A percentile compares a stretch with the other conserved stretches of the same genome.
These are phyloP conservation scores for Trichomonas gallinae DNA, from an alignment of 208 protist genomes.

Conservation along the genomic window DNA sequence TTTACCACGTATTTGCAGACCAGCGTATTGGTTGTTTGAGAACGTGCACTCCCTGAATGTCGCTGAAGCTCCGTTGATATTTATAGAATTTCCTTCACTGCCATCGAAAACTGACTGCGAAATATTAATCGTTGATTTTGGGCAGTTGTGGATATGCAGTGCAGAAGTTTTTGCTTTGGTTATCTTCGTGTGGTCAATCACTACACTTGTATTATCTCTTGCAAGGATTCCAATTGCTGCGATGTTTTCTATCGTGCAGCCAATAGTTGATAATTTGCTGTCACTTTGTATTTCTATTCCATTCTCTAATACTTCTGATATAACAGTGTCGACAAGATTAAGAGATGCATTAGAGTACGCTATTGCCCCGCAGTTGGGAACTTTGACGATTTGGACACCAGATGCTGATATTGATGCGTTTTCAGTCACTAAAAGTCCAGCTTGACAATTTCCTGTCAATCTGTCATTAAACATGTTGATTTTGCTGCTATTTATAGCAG, in stretches of 20 bases:
- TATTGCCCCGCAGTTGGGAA: neutral
- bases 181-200: neutral
- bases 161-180: neutral
- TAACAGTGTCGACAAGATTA: neutral
- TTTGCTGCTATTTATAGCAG: neutral
- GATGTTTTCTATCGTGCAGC: neutral
- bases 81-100: neutral
- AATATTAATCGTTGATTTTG: neutral
- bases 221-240: neutral
- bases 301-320: neutral
- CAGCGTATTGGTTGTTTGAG: neutral
- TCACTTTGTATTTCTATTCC: neutral
- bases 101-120: neutral
- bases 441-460: neutral
- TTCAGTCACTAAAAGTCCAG: neutral
- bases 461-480: neutral
- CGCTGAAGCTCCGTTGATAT: neutral
- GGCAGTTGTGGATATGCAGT: neutral
- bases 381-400: neutral
- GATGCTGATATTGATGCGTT: neutral
- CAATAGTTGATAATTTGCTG: neutral
- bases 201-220: neutral
- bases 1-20: neutral
- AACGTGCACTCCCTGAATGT: neutral
- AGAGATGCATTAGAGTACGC: neutral